These are phyloP conservation scores for Metschnikowia noctiluminum DNA, from an alignment of 805 yeast species.

Conservation along the genomic window DNA sequence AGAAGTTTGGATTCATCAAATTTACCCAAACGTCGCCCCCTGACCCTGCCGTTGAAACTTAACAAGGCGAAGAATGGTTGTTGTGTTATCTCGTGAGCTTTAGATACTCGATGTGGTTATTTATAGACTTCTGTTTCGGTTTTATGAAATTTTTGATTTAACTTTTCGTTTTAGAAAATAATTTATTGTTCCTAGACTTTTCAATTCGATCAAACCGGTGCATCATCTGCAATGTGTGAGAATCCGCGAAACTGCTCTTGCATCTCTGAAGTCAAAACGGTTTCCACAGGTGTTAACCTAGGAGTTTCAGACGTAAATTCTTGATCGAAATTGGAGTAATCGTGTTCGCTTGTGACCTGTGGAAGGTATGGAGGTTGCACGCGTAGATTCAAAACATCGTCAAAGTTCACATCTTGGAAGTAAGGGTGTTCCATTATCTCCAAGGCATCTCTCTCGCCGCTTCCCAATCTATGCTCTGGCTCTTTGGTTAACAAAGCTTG, in stretches of 20 bases:
- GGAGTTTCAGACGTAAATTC: conserved; percentile 95
- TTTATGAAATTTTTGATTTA: no score
- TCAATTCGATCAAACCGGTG: conserved; percentile 24
- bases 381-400: conserved; percentile 67
- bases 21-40: not conserved
- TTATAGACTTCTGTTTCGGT: conserved; percentile 4
- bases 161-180: no score
- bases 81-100: conserved; percentile 17
- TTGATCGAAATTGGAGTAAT: conserved; percentile 88
- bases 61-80: conserved; percentile 13
- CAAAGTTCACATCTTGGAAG: conserved; percentile 85
- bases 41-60: not conserved
- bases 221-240: conserved; percentile 75
- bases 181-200: not conserved
- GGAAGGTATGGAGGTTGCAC: conserved; percentile 91
- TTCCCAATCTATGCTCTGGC: conserved; percentile 79
- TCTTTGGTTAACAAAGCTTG: conserved; percentile 90
- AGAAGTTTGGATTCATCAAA: not conserved
- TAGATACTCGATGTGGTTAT: not conserved
- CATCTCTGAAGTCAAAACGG: conserved; percentile 77
- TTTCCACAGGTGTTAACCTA: conserved; percentile 89
- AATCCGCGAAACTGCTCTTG: conserved; percentile 98
- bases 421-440: conserved; percentile 96
- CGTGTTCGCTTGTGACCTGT: conserved; percentile 80
- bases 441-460: conserved; percentile 82